These are phyloP conservation scores for Amaranthus hypochondriacus DNA, from an alignment of 148 eudicot genomes.

Conservation along the genomic window DNA sequence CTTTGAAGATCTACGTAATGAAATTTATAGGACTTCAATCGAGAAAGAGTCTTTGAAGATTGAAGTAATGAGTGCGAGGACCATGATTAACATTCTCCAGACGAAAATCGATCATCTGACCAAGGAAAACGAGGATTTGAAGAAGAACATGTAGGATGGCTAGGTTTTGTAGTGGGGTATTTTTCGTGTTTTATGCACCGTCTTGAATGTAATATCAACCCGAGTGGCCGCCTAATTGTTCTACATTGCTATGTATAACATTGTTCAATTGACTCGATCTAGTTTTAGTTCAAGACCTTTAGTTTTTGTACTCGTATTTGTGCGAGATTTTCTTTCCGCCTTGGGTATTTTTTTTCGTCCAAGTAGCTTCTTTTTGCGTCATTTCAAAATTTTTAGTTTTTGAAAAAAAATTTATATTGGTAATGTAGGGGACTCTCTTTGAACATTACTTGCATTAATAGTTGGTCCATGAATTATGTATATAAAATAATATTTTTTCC, in stretches of 20 bases:
- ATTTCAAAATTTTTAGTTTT: too few species aligned
- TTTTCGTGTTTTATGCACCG: not conserved
- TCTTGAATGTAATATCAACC: conserved; percentile 5
- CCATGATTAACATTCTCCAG: conserved; percentile 94
- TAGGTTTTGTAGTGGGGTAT: conserved; percentile 18
- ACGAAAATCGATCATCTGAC: conserved; percentile 59
- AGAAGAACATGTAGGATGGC: conserved; percentile 27
- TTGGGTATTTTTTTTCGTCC: too few species aligned
- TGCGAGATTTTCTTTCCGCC: not conserved
- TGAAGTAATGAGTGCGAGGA: conserved; percentile 94
- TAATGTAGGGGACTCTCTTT: too few species aligned
- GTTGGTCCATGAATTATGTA: too few species aligned
- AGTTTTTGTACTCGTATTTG: not conserved
- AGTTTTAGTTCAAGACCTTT: conserved; percentile 5
- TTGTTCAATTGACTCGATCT: conserved; percentile 1
- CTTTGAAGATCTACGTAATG: conserved; percentile 74
- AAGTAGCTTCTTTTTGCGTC: too few species aligned
- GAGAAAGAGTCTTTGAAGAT: conserved; percentile 93
- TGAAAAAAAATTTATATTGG: too few species aligned
- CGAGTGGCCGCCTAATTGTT: not conserved
- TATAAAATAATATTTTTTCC: too few species aligned
- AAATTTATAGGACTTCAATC: conserved; percentile 80
- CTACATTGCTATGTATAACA: conserved; percentile 8
- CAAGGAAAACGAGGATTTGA: conserved; percentile 64
- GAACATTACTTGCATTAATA: too few species aligned